Percentiles rank a stretch among this genome's conserved stretches.
Conservation (phyloP, 306 rosid genomes). For the Trifolium subterraneum region DNA sequence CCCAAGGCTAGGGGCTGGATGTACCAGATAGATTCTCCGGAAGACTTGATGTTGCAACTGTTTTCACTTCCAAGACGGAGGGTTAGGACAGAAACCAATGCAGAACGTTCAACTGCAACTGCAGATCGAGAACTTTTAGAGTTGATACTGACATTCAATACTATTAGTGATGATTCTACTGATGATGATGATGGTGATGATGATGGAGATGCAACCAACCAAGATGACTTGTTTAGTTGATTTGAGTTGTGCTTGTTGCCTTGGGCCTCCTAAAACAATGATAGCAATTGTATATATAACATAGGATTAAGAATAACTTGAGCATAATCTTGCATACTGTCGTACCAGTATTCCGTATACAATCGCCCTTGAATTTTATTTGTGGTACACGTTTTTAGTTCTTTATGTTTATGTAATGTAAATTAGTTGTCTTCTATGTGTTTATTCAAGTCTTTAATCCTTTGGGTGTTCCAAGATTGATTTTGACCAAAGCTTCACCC, state of each 20-base stretch:
- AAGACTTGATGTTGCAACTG: conserved; percentile 75
- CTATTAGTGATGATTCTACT: conserved; percentile 54
- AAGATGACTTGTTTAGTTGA: conserved; percentile 62
- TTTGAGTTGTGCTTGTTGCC: conserved; percentile 38
- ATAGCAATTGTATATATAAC: conserved; percentile 60
- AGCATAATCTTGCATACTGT: conserved; percentile 38
- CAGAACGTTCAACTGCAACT: conserved; percentile 49
- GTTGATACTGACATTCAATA: conserved; percentile 60
- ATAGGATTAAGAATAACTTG: conserved; percentile 40
- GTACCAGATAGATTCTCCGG: conserved; percentile 65
- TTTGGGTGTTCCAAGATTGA: neutral
- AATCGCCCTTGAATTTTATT: conserved; percentile 22
- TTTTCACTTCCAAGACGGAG: conserved; percentile 65
- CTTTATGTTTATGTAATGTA: conserved; percentile 1
- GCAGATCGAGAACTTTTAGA: conserved; percentile 57
- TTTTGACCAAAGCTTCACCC: neutral
- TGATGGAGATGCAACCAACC: conserved; percentile 57
- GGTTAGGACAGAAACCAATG: conserved; percentile 49
- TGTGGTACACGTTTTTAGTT: conserved; percentile 28
- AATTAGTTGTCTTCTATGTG: neutral
- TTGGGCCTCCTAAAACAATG: conserved; percentile 35
- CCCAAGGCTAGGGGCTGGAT: conserved; percentile 80
- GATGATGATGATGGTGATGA: conserved; percentile 52
- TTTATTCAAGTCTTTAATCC: neutral
- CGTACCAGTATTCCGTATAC: conserved; percentile 28